Percentiles rank a stretch among this genome's conserved stretches.
Evolutionary conservation across 441 rosid genomes (phyloP).

Genomic region (Pelargonium myrrhifolium): DNA sequence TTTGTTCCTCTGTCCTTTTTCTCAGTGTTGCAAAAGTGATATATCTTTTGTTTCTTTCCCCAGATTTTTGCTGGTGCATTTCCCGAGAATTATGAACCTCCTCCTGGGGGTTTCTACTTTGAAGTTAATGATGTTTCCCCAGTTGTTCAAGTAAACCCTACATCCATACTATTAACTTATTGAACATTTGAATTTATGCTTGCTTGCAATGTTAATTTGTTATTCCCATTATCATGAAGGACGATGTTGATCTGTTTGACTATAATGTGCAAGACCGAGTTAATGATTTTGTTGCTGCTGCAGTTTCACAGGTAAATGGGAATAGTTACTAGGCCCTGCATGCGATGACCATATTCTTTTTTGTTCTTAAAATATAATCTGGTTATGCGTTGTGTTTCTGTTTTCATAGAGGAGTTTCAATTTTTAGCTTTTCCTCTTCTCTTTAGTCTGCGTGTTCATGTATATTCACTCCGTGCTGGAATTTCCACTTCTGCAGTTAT

Average conservation of each 20-base stretch:
- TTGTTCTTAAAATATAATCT: neutral
- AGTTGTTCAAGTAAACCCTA: conserved; percentile 61
- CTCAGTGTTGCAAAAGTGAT: neutral
- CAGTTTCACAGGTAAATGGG: conserved; percentile 65
- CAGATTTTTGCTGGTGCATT: conserved; percentile 98
- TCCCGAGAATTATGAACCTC: conserved; percentile 91
- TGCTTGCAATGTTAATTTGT: conserved; percentile 15
- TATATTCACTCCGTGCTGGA: neutral
- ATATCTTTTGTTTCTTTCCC: neutral
- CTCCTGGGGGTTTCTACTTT: conserved; percentile 80
- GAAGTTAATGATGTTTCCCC: conserved; percentile 80
- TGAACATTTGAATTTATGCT: neutral
- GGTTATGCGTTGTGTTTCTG: neutral
- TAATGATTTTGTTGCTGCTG: conserved; percentile 81
- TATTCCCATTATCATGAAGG: conserved; percentile 42
- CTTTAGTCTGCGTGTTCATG: neutral
- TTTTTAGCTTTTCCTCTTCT: neutral
- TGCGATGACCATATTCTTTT: neutral
- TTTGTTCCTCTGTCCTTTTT: neutral
- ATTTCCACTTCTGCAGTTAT: neutral
- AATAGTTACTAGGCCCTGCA: conserved; percentile 1
- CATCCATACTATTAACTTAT: neutral
- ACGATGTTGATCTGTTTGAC: conserved; percentile 72
- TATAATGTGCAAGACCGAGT: conserved; percentile 94
- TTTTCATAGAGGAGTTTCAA: neutral